Evolutionary conservation across 345 rosid genomes (phyloP).

Genomic region (Eucalyptus tenuipes): DNA sequence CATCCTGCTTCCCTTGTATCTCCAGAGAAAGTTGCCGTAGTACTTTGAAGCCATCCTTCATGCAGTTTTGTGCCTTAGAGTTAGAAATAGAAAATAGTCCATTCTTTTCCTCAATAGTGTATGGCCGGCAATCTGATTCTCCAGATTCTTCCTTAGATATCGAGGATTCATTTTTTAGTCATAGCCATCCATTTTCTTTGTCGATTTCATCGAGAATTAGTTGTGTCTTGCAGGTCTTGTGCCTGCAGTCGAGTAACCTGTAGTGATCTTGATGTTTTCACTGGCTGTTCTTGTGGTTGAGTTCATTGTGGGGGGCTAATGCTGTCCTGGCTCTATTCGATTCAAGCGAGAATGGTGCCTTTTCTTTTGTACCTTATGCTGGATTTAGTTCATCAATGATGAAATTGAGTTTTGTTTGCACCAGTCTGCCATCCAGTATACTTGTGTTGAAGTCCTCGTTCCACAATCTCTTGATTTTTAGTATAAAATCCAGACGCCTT

Average conservation of each 20-base stretch:
- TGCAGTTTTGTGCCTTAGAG: constrained; percentile 29
- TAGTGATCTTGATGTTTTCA: background rate
- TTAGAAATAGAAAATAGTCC: constrained; percentile 3
- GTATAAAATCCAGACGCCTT: background rate
- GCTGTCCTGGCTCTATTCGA: background rate
- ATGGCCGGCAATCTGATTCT: background rate
- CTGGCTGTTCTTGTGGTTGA: constrained; percentile 7
- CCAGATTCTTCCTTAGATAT: background rate
- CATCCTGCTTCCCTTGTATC: constrained; percentile 55
- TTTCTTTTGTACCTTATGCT: constrained; percentile 5
- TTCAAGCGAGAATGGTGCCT: constrained; percentile 2
- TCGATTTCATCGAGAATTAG: background rate
- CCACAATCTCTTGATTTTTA: background rate
- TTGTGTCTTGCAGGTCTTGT: background rate
- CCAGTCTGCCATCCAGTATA: background rate
- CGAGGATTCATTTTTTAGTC: background rate
- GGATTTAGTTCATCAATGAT: constrained; percentile 2
- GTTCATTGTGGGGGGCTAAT: background rate
- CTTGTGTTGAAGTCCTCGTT: background rate
- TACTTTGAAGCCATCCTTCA: constrained; percentile 37
- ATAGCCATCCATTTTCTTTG: background rate
- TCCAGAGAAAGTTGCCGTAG: constrained; percentile 78
- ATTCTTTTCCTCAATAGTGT: constrained; percentile 3
- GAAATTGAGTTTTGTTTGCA: background rate
- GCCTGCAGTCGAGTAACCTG: background rate